Evolutionary conservation across 23 red algal genomes (phyloP).

Genomic region (Agarophyton chilense): DNA sequence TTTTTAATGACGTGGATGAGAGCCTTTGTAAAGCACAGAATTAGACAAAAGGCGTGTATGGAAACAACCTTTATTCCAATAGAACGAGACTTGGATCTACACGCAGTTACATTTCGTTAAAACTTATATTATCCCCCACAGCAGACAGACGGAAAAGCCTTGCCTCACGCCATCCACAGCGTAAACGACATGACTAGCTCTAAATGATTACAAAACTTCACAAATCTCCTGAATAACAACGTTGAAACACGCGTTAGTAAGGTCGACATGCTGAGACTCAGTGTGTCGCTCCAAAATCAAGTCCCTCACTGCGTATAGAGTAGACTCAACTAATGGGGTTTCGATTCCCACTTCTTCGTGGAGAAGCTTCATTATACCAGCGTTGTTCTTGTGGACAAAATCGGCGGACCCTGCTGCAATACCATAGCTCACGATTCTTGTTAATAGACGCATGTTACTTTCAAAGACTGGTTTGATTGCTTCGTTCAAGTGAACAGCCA

Average conservation of each 20-base stretch:
- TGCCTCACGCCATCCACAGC: not conserved
- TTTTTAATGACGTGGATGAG: too few species aligned
- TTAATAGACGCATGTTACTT: constrained; percentile 35
- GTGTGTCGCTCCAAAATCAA: constrained; percentile 15
- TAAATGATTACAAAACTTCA: not conserved
- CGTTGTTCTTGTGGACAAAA: constrained; percentile 75
- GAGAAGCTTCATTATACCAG: constrained; percentile 59
- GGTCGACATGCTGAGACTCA: constrained; percentile 1
- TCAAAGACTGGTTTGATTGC: constrained; percentile 38
- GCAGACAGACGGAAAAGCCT: not conserved
- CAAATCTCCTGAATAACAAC: not conserved
- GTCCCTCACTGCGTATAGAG: constrained; percentile 12
- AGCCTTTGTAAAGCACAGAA: not conserved
- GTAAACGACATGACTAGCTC: not conserved
- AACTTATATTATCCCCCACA: not conserved
- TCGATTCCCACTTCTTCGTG: constrained; percentile 61
- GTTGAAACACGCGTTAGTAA: constrained; percentile 40
- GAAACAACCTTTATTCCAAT: constrained; percentile 18
- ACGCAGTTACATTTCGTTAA: not conserved
- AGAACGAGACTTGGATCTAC: not conserved
- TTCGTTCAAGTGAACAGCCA: constrained; percentile 14
- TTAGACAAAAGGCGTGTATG: too few species aligned
- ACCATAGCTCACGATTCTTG: constrained; percentile 71
- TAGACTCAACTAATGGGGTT: not conserved
- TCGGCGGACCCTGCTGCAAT: constrained; percentile 46